Evolutionary conservation across 2,329 filamentous ascomycete species (phyloP).

Genomic region (Cercospora nicotianae): DNA sequence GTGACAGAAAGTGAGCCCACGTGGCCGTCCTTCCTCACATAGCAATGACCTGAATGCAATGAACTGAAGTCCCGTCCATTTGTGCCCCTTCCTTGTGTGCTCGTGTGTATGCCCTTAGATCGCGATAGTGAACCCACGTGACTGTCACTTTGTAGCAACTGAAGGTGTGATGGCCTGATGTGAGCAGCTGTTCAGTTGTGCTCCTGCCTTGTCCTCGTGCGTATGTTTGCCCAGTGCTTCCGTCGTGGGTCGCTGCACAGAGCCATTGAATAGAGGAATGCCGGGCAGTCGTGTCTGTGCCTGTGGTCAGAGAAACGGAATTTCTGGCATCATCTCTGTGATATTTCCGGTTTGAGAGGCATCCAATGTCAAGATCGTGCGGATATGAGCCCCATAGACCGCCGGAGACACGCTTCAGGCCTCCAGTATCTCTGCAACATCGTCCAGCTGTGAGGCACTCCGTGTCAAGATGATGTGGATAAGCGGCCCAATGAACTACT

Average conservation of each 20-base stretch:
- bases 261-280: not conserved
- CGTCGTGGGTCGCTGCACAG: not conserved
- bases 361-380: not conserved
- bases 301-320: not conserved
- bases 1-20: not conserved
- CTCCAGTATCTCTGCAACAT: not conserved
- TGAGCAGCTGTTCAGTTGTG: not conserved
- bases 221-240: not conserved
- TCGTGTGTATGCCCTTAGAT: not conserved
- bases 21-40: not conserved
- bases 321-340: not conserved
- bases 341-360: not conserved
- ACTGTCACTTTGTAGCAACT: not conserved
- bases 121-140: not conserved
- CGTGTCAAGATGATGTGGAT: not conserved
- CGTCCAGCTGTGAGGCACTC: not conserved
- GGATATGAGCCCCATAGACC: fast-evolving
- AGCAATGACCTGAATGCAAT: not conserved
- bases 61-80: not conserved
- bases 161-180: not conserved
- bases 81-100: not conserved
- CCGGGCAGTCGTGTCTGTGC: not conserved
- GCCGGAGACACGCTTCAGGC: not conserved
- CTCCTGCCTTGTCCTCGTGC: not conserved
- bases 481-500: not conserved